Base-by-base conservation (phyloP, 306 rosid genomes). In the Glycine tomentella region DNA sequence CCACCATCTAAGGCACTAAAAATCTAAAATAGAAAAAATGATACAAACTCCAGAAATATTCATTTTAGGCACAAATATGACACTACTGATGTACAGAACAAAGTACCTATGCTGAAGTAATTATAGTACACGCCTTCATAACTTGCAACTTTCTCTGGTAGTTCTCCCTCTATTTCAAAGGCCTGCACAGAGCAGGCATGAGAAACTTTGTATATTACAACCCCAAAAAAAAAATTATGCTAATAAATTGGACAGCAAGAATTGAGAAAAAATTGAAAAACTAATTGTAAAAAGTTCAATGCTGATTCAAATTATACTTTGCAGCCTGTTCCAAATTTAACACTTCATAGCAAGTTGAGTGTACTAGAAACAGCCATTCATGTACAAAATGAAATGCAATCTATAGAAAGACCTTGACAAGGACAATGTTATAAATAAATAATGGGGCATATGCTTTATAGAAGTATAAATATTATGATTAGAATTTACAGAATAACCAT, bases 71-170 rank as follows among this genome's bases (percentile, higher is more conserved):
- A 74, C 38, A 61, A 80, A 69, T 7, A 25, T 69, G 59, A 69
- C 16, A 72, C 71, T 79, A 67, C 2, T 10, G 48, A 75, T 61
- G 45, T 75, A 69, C 50, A 75, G 57, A 40, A 65, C 42, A 71
- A 75, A 80, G 78, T 92, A 96, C 99, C 99, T 86, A 96, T 87
- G 83, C 99, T 96, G 84, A 90, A 93, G 89, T 96, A 96, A 84
- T 93, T 96, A 83, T 96, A 96, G 91, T 92, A 91, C 74, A 93
- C 97, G 85, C 99, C 99, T 81, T 92, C 91, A 9, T 92, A 86
- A 86, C 90, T 87, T 44, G 70, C 63, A 75, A 79, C 69, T 88
- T 90, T 91, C 86, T 96, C 93, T 61, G 98, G 87, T 74, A 89
- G 75, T 51, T 70, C 86, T 82, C 95, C 96, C 83, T 88, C 90